Base-by-base conservation (phyloP, 371 early-diverging fungal species). In the Vairimorpha apis region DNA sequence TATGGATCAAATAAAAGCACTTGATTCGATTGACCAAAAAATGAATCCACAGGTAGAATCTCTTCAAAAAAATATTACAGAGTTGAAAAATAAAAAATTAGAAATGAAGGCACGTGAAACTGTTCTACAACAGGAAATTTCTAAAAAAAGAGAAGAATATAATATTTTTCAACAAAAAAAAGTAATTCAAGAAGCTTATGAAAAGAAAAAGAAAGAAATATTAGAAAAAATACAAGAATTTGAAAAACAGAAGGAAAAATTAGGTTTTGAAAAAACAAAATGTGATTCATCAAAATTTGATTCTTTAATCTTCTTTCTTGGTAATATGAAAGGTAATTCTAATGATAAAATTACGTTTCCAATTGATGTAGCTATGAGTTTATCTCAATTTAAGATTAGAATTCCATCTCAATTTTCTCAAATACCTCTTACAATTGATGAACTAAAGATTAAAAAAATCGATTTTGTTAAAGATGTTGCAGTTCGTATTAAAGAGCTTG, bases 201-300 rank as follows among this genome's bases (percentile, higher is more conserved):
- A 81, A 51, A 76, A 78, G 27, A 33, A 72, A 30, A 78, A 69
- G 41, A 56, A 75, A n/a, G 56, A 55, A 7, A 70, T 81, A 7
- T 71, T 53, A 43, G 65, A 75, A 21, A 63, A 63, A 35, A 81
- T 81, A 43, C 12, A 29, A 37, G 66, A 45, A 30, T 41, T 69
- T 21, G 72, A 73, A 49, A 55, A 59, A 10, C 38, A 74, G 18
- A 76, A 72, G 41, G 66, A 78, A 16, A 49, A 14, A 0, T 35
- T 81, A 7, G 27, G 55, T 5, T 21, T 38, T 13, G 78, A 81
- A 32, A 41, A 71, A 35, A 37, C 32, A 23, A 63, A 59, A 45
- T 76, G 68, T 72, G 70, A 78, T 68, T 45, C 78, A 16, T 65
- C 70, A 14, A 72, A 77, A 30, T 81, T 73, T 74, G 79, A 81